Percentiles rank a stretch among this genome's conserved stretches.
Conservation (phyloP, 345 rosid genomes). For the Cardamine chenopodiifolia region DNA sequence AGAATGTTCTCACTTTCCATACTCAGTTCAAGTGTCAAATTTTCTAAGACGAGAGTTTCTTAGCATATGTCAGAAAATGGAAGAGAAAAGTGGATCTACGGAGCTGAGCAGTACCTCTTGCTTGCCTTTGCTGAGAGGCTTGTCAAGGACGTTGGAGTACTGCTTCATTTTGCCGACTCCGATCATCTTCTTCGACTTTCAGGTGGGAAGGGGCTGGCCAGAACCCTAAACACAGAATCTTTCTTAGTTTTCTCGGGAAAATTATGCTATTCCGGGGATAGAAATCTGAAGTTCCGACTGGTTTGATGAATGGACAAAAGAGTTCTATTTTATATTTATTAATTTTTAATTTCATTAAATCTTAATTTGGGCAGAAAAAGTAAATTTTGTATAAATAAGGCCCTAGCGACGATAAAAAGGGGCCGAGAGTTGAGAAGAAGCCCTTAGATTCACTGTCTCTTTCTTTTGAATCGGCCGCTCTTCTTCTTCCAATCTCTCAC, state of each 20-base stretch:
- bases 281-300: background rate
- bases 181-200: conserved; percentile 55
- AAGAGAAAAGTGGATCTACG: conserved; percentile 8
- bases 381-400: conserved; percentile 9
- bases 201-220: background rate
- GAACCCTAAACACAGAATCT: conserved; percentile 39
- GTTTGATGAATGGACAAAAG: conserved; percentile 1
- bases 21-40: conserved; percentile 20
- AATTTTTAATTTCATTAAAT: background rate
- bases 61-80: conserved; percentile 4
- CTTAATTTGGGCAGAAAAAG: conserved; percentile 14
- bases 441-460: conserved; percentile 44
- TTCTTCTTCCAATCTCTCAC: conserved; percentile 18
- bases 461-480: conserved; percentile 29
- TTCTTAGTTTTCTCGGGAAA: conserved; percentile 1
- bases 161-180: conserved; percentile 96
- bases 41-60: conserved; percentile 4
- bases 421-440: conserved; percentile 34
- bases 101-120: conserved; percentile 67
- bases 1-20: conserved; percentile 11
- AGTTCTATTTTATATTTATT: background rate
- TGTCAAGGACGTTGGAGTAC: conserved; percentile 91
- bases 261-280: conserved; percentile 6
- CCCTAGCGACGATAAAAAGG: conserved; percentile 24
- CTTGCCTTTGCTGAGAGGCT: conserved; percentile 96